Evolutionary conservation across 441 rosid species (phyloP).

Genomic region (Gossypium gossypioides): DNA sequence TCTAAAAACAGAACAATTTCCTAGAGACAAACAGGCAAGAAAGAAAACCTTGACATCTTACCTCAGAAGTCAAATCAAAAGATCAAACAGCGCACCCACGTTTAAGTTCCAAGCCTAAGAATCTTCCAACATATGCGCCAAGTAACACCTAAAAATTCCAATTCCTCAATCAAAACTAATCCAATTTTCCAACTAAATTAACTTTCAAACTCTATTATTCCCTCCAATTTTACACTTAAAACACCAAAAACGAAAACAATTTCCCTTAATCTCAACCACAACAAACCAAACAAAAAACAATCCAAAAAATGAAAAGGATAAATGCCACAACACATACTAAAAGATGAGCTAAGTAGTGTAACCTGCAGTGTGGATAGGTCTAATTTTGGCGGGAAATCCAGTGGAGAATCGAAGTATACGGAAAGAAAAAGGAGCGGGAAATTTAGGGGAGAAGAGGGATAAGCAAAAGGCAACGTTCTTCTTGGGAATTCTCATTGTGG

Average conservation of each 20-base stretch:
- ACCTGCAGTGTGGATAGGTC: slow-evolving; percentile 31
- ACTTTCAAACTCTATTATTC: neutral
- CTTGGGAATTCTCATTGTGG: slow-evolving; percentile 44
- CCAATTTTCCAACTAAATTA: slow-evolving; percentile 6
- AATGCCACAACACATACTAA: neutral
- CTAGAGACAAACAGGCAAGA: neutral
- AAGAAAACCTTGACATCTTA: slow-evolving; percentile 32
- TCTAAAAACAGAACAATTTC: neutral
- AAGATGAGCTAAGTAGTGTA: neutral
- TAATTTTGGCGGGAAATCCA: slow-evolving; percentile 11
- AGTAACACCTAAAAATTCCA: slow-evolving; percentile 53
- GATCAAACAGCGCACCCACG: slow-evolving; percentile 34
- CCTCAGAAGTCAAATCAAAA: slow-evolving; percentile 40
- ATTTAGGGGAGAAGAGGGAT: slow-evolving; percentile 31
- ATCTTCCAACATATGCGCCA: slow-evolving; percentile 58
- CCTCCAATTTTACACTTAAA: slow-evolving; percentile 1
- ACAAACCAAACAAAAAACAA: neutral
- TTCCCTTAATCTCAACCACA: slow-evolving; percentile 3
- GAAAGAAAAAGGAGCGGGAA: slow-evolving; percentile 18
- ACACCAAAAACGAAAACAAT: neutral
- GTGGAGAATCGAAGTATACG: slow-evolving; percentile 11
- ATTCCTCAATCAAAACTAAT: slow-evolving; percentile 37
- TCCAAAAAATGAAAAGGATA: neutral
- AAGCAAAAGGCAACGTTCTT: slow-evolving; percentile 33
- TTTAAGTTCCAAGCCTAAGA: slow-evolving; percentile 49